Evolutionary conservation across 1,284 basidiomycete genomes (phyloP).

Genomic region (Cystobasidium sp.): DNA sequence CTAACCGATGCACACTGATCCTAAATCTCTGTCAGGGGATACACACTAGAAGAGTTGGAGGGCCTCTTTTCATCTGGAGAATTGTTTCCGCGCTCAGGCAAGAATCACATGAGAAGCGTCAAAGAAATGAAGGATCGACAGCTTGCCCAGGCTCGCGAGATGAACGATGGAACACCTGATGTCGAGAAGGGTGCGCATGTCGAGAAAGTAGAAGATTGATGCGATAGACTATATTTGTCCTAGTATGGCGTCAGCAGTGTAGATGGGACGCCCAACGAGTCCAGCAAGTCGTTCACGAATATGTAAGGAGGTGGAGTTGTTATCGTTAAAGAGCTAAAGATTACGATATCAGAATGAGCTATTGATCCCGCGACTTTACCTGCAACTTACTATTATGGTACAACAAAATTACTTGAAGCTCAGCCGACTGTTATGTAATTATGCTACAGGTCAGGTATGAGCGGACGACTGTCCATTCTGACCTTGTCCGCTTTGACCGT

Average conservation of each 20-base stretch:
- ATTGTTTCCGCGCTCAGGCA: constrained; percentile 20
- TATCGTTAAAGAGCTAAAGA: too few relatives aligned
- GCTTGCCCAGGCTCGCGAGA: background rate
- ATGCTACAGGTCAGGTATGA: background rate
- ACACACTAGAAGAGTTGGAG: constrained; percentile 25
- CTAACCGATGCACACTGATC: background rate
- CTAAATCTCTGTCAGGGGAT: background rate
- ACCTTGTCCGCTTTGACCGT: background rate
- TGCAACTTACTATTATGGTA: too few relatives aligned
- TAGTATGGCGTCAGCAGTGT: too few relatives aligned
- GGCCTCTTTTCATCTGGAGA: constrained; percentile 3
- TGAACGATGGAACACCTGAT: background rate
- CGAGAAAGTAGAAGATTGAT: too few relatives aligned
- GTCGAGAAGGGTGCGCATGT: background rate
- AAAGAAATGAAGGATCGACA: constrained; percentile 19
- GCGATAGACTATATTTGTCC: too few relatives aligned
- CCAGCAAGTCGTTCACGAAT: too few relatives aligned
- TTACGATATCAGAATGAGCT: too few relatives aligned
- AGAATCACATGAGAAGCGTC: constrained; percentile 12
- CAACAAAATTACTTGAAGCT: too few relatives aligned
- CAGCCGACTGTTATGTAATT: too few relatives aligned
- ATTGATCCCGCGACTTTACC: too few relatives aligned
- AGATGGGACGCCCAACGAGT: too few relatives aligned
- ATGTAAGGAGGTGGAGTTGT: too few relatives aligned
- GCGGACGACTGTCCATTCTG: background rate